Base-by-base conservation (phyloP, 805 yeast species). In the Candida gorgasii region DNA sequence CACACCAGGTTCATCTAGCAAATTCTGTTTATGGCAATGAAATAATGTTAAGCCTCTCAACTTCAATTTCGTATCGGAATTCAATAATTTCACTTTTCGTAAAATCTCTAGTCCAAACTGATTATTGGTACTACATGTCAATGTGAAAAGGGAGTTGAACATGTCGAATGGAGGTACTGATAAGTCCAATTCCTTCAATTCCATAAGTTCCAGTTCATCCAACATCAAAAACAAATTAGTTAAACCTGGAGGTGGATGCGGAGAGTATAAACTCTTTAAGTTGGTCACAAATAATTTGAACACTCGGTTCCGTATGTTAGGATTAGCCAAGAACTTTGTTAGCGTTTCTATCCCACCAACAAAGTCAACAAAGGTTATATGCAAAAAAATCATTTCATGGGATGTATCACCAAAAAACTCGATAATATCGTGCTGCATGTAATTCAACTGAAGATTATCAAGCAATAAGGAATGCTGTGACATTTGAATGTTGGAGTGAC, bases 211-310 rank as follows among this genome's bases (percentile, higher is more conserved):
- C n/a, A 22, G 17, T 36, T 64, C 72, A 41, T 60, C 57, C 23
- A 63, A 43, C 61, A 61, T 54, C n/a, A 65, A 43, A 35, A 61
- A 62, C 34, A 65, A 50, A 43, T 63, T 62, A n/a, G 62, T 57
- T 28, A 65, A 45, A 16, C 55, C 54, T 29, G 35, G 55, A 1
- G 70, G 69, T 1, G 52, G 33, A 2, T 32, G 26, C 4, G 72
- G 70, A 5, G 35, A 15, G 43, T 55, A 51, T 26, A 65, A 50
- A 19, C 59, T 63, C 20, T 43, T 26, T 17, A 48, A 33, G 13
- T 45, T 48, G 9, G 63, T 59, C 24, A 60, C 57, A 47, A 63
- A 62, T 35, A 65, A 47, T 49, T 65, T 63, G 49, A 56, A 61
- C 22, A 65, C 54, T 41, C 49, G 52, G 35, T 51, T 48, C 19